phyloP scores from a whole-genome alignment of 1,284 basidiomycete genomes.

The Papiliotrema nemorosa region DNA sequence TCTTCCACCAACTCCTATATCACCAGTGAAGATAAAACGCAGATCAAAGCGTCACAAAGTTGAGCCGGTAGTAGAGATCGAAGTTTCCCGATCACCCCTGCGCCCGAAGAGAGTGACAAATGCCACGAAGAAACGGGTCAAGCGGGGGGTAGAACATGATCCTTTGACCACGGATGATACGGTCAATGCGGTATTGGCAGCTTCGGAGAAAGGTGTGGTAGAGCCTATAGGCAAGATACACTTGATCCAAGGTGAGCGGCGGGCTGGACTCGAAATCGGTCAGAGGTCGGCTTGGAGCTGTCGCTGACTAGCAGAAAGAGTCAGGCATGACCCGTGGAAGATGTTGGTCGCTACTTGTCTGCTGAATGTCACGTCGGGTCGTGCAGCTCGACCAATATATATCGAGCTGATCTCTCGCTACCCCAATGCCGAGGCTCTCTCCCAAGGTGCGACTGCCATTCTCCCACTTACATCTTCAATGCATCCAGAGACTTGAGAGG shows the following conservation, averaged over 20 bases:
- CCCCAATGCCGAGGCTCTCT: constrained; percentile 14
- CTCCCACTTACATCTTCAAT: background rate
- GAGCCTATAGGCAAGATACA: constrained; percentile 22
- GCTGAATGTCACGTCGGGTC: constrained; percentile 26
- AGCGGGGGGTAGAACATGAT: background rate
- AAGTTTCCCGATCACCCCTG: too few relatives aligned
- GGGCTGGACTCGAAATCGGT: background rate
- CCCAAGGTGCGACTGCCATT: constrained; percentile 16
- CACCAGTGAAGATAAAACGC: too few relatives aligned
- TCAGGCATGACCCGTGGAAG: constrained; percentile 30
- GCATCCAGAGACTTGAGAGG: background rate
- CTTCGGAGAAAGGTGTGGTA: constrained; percentile 13
- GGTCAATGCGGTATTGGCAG: constrained; percentile 1
- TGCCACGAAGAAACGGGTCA: background rate
- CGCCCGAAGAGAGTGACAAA: too few relatives aligned
- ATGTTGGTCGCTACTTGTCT: constrained; percentile 26
- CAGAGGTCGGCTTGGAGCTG: too few relatives aligned
- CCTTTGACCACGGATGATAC: background rate
- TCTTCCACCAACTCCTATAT: too few relatives aligned
- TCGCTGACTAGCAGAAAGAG: constrained; percentile 13
- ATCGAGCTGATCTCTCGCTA: constrained; percentile 17
- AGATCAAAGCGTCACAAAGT: too few relatives aligned
- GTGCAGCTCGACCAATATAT: constrained; percentile 24
- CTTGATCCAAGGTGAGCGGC: constrained; percentile 21
- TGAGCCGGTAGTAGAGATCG: too few relatives aligned